phyloP scores from a whole-genome alignment of 768 basidiomycete species.

The Boletus eberwhitei region DNA sequence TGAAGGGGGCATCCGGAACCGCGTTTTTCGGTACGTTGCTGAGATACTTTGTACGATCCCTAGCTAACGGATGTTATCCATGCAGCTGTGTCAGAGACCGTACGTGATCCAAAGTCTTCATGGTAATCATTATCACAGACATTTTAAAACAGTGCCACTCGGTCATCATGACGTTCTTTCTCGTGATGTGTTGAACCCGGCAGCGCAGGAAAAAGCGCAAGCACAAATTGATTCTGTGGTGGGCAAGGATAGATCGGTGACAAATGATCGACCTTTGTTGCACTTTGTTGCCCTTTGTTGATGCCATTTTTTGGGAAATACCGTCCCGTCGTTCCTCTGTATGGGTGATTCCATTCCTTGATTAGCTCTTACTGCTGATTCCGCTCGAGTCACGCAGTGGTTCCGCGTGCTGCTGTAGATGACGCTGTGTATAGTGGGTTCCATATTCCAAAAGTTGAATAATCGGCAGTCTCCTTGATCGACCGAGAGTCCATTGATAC shows the following conservation, averaged over 20 bases:
- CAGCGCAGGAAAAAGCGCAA: constrained; percentile 2
- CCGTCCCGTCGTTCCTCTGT: neutral
- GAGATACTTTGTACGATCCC: no score
- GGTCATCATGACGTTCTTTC: constrained; percentile 6
- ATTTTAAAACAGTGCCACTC: neutral
- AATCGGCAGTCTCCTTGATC: no score
- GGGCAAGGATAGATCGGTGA: neutral
- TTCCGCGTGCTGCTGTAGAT: constrained; percentile 27
- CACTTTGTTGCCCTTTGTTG: no score
- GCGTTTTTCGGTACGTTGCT: constrained; percentile 3
- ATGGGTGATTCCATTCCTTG: neutral
- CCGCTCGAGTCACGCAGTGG: no score
- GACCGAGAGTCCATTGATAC: neutral
- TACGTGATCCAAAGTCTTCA: neutral
- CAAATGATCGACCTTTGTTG: neutral
- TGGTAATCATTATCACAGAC: neutral
- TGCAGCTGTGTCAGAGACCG: constrained; percentile 11
- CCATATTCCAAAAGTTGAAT: no score
- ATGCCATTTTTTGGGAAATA: constrained; percentile 9
- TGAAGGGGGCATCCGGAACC: constrained; percentile 1
- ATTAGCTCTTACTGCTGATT: no score
- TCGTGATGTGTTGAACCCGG: constrained; percentile 9
- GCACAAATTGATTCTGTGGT: constrained; percentile 5
- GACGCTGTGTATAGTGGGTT: constrained; percentile 41
- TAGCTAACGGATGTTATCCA: no score